A percentile compares a stretch with the other conserved stretches of the same genome.
These are phyloP conservation scores for Whalleya microplaca DNA, from an alignment of 2,329 filamentous ascomycete species.

Conservation along the genomic window DNA sequence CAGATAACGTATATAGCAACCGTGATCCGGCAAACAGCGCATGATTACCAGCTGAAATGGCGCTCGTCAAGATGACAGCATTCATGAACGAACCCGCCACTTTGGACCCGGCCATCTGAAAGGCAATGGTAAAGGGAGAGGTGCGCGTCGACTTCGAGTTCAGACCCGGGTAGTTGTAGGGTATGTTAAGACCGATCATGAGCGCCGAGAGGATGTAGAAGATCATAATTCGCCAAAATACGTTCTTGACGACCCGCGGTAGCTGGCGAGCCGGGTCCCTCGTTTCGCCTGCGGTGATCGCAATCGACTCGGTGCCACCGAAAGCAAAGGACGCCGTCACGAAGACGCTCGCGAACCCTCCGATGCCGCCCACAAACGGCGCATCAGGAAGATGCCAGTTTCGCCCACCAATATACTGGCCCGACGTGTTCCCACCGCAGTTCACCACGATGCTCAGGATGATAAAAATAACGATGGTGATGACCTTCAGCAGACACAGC, in stretches of 20 bases:
- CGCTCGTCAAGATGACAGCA: slow-evolving; percentile 62
- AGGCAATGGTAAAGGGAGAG: slow-evolving; percentile 64
- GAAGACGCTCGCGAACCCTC: slow-evolving; percentile 68
- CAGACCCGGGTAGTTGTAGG: slow-evolving; percentile 55
- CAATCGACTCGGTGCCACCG: slow-evolving; percentile 66
- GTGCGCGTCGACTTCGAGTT: slow-evolving; percentile 47
- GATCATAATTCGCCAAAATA: slow-evolving; percentile 65
- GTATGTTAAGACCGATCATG: slow-evolving; percentile 62
- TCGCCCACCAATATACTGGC: slow-evolving; percentile 60
- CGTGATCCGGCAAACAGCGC: slow-evolving; percentile 60
- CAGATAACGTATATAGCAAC: slow-evolving; percentile 59
- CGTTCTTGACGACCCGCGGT: slow-evolving; percentile 66
- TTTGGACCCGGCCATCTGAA: slow-evolving; percentile 58
- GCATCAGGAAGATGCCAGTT: slow-evolving; percentile 63
- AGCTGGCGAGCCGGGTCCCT: slow-evolving; percentile 63
- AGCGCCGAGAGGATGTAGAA: slow-evolving; percentile 57
- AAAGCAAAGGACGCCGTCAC: slow-evolving; percentile 66
- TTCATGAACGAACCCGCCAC: slow-evolving; percentile 63
- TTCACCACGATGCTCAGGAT: slow-evolving; percentile 65
- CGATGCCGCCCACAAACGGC: slow-evolving; percentile 67
- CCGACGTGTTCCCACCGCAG: slow-evolving; percentile 56
- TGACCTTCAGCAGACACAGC: slow-evolving; percentile 58
- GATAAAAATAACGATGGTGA: slow-evolving; percentile 63
- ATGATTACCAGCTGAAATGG: slow-evolving; percentile 62
- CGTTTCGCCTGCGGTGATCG: slow-evolving; percentile 69